Evolutionary conservation across 192 early-diverging fungal species (phyloP).

Genomic region (Backusella psychrophila): DNA sequence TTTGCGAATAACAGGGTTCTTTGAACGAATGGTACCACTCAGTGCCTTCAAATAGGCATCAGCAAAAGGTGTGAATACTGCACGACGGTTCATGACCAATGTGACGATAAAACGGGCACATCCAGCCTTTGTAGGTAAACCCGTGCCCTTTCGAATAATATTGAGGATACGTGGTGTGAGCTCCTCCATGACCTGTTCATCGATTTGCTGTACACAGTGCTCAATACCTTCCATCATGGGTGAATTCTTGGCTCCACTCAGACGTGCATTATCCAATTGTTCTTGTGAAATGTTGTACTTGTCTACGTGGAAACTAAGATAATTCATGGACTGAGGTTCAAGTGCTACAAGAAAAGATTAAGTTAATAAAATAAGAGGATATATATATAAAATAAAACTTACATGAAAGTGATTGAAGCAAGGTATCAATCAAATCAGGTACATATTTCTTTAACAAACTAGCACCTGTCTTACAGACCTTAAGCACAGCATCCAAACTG

Average conservation of each 20-base stretch:
- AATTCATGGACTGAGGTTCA: slow-evolving; percentile 62
- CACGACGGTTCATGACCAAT: slow-evolving; percentile 67
- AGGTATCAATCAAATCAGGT: slow-evolving; percentile 65
- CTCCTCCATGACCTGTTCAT: slow-evolving; percentile 59
- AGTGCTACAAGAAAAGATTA: slow-evolving; percentile 23
- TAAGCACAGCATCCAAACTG: slow-evolving; percentile 75
- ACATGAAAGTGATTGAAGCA: slow-evolving; percentile 82
- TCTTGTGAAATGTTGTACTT: slow-evolving; percentile 84
- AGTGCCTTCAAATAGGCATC: slow-evolving; percentile 75
- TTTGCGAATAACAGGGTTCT: slow-evolving; percentile 79
- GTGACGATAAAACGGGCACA: slow-evolving; percentile 82
- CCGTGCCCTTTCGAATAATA: slow-evolving; percentile 80
- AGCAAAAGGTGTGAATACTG: slow-evolving; percentile 66
- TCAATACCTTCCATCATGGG: slow-evolving; percentile 95
- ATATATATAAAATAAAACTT: slow-evolving; percentile 32
- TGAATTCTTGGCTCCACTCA: slow-evolving; percentile 82
- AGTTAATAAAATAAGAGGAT: not conserved
- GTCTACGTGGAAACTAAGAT: slow-evolving; percentile 88
- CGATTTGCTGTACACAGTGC: slow-evolving; percentile 72
- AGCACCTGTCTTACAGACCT: slow-evolving; percentile 78
- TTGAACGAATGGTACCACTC: slow-evolving; percentile 71
- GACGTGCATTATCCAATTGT: slow-evolving; percentile 77
- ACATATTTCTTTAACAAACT: slow-evolving; percentile 71
- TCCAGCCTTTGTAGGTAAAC: slow-evolving; percentile 89
- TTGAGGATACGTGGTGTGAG: slow-evolving; percentile 68